Percentiles rank a stretch among this genome's conserved stretches.
Conservation (phyloP, 2,329 filamentous ascomycete species). For the Alternaria consortialis region DNA sequence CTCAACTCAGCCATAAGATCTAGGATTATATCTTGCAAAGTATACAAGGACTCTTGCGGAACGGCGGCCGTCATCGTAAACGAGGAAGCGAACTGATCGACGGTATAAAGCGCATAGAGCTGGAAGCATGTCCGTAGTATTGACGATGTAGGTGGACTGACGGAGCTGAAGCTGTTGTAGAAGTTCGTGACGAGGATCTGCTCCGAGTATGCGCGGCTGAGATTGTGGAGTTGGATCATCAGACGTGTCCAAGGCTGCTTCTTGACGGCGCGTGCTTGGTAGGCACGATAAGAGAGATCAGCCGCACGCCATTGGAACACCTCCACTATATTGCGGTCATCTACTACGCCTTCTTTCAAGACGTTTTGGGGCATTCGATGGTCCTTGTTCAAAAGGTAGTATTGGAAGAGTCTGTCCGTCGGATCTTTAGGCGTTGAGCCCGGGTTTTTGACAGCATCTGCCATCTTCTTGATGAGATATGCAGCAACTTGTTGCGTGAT, state of each 20-base stretch:
- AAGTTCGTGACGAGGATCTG: conserved; percentile 60
- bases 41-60: conserved; percentile 53
- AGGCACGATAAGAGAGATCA: conserved; percentile 55
- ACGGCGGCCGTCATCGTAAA: conserved; percentile 58
- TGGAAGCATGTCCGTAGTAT: conserved; percentile 57
- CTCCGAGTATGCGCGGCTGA: conserved; percentile 59
- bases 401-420: conserved; percentile 54
- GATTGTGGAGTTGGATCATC: conserved; percentile 54
- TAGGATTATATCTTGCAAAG: conserved; percentile 54
- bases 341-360: conserved; percentile 36
- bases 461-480: conserved; percentile 64
- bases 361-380: conserved; percentile 39
- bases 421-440: conserved; percentile 46
- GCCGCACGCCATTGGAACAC: conserved; percentile 58
- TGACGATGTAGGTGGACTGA: conserved; percentile 34
- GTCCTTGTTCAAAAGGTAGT: conserved; percentile 49
- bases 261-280: conserved; percentile 56
- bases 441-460: conserved; percentile 50
- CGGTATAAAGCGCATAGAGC: conserved; percentile 59
- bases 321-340: conserved; percentile 54
- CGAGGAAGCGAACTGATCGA: conserved; percentile 56
- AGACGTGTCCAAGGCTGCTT: conserved; percentile 60
- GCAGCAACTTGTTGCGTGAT: conserved; percentile 63
- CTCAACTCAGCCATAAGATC: conserved; percentile 59
- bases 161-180: conserved; percentile 49